Evolutionary conservation across 192 early-diverging fungal species (phyloP), one percentile per base, ranked within the genome.

Genomic region (Paraglomus brasilianum): DNA sequence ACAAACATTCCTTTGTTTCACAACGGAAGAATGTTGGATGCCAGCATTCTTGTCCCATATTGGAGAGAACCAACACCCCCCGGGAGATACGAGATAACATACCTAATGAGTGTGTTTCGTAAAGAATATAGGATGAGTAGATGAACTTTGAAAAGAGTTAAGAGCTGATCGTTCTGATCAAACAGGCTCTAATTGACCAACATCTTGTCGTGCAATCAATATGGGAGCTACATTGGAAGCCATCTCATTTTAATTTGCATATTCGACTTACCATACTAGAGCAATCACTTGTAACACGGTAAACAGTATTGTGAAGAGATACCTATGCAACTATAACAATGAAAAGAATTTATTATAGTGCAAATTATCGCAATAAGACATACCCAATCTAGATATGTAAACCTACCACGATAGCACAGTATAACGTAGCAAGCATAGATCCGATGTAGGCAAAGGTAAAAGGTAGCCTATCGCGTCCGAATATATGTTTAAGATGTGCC

Each of bases 351-450:
- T 41, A 36, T 15, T 56, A 6, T 45, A 44, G 14, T 14, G 11
- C 5, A 21, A 42, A 45, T n/a, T 15, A 52, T n/a, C 36, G 11
- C 10, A 36, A 51, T 10, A 56, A 36, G 1, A 45, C 9, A 13
- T 36, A 44, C 13, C 15, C 6, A 55, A 52, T 41, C 30, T 30
- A 7, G 10, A 48, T 8, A 8, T 4, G 8, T 19, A 60, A 14
- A 83, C 84, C 82, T 87, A 91, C 88, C 48, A 84, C 84, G 36
- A 95, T 63, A 24, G 92, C 89, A 73, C 89, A 90, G 64, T 91
- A 97, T 61, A 98, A 81, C 2, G 94, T 95, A 53, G 92, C 77
- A 38, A 82, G 75, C 83, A 98, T 89, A 24, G 91, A 91, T 22
- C 87, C 88, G 47, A 97, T 75, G 70, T 97, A 97, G 8, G 85